Evolutionary conservation across 768 basidiomycete species (phyloP).

Genomic region (Collybia sp.): DNA sequence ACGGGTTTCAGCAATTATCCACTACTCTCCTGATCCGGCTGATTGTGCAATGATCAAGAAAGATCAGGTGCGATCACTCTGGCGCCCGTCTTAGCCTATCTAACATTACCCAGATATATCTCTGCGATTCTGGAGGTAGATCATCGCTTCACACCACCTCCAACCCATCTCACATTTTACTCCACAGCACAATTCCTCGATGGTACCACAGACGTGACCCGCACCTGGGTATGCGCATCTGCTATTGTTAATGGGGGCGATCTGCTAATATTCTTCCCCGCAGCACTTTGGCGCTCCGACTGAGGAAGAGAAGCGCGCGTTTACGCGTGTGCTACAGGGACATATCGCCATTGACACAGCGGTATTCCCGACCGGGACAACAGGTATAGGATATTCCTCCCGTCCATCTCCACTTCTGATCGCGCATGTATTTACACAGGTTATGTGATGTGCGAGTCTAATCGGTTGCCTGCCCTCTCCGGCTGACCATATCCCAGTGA

Average conservation of each 20-base stretch:
- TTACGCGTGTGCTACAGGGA: conserved; percentile 89
- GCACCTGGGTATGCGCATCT: conserved; percentile 63
- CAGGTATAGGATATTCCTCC: conserved; percentile 38
- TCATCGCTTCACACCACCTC: too few species aligned
- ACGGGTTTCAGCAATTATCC: conserved; percentile 70
- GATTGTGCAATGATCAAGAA: conserved; percentile 72
- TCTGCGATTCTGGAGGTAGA: conserved; percentile 80
- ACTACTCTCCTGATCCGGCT: conserved; percentile 78
- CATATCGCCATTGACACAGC: conserved; percentile 87
- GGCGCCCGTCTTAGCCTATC: neutral
- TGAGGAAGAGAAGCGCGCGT: conserved; percentile 78
- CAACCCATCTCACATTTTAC: neutral
- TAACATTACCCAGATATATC: conserved; percentile 27
- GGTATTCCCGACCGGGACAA: conserved; percentile 78
- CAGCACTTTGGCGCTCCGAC: conserved; percentile 89
- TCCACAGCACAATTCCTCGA: conserved; percentile 39
- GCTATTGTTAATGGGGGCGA: neutral
- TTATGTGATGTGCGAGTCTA: too few species aligned
- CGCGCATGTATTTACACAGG: neutral
- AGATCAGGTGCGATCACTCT: conserved; percentile 48
- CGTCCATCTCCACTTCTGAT: neutral
- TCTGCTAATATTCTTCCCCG: neutral
- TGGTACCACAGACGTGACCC: conserved; percentile 93
- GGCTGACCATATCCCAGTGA: conserved; percentile 42
- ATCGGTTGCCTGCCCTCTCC: too few species aligned